These are phyloP conservation scores for Globisporangium okanoganense DNA, from an alignment of 352 stramenopile species.

Conservation along the genomic window DNA sequence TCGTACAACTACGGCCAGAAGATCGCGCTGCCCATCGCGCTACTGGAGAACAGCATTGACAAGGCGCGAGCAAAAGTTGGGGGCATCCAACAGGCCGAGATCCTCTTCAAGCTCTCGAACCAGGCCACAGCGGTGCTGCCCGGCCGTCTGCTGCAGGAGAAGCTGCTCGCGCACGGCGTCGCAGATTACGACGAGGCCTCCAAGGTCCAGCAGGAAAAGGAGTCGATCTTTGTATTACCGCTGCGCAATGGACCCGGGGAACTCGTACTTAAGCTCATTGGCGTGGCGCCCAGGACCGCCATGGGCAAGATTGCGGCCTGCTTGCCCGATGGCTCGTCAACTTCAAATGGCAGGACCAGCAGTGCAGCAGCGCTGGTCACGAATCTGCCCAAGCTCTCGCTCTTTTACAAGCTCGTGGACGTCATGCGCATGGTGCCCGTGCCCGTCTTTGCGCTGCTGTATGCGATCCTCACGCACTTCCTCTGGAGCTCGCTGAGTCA, in stretches of 20 bases:
- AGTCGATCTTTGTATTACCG: conserved; percentile 60
- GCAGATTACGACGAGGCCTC: conserved; percentile 4
- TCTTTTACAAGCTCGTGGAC: conserved; percentile 38
- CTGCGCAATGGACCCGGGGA: conserved; percentile 50
- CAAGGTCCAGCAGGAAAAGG: conserved; percentile 23
- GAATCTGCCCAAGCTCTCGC: conserved; percentile 11
- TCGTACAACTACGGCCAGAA: conserved; percentile 82
- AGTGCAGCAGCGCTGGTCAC: neutral
- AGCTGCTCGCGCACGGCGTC: conserved; percentile 49
- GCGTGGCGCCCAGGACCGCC: conserved; percentile 39
- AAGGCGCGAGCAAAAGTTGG: conserved; percentile 15
- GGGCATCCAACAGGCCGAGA: conserved; percentile 38
- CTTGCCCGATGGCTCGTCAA: conserved; percentile 3
- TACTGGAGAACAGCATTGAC: conserved; percentile 47
- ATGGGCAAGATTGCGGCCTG: conserved; percentile 35
- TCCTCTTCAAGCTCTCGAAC: conserved; percentile 70
- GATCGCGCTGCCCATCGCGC: conserved; percentile 63
- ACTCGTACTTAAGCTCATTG: conserved; percentile 58
- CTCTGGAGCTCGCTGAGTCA: conserved; percentile 40
- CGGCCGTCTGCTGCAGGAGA: conserved; percentile 45
- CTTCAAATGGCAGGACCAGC: conserved; percentile 10
- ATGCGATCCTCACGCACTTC: conserved; percentile 62
- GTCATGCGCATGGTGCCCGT: conserved; percentile 48
- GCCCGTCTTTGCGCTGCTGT: conserved; percentile 67
- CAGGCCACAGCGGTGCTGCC: conserved; percentile 44